Evolutionary conservation across 2,329 filamentous ascomycete genomes (phyloP).

Genomic region (Arthrobotrys entomopaga): DNA sequence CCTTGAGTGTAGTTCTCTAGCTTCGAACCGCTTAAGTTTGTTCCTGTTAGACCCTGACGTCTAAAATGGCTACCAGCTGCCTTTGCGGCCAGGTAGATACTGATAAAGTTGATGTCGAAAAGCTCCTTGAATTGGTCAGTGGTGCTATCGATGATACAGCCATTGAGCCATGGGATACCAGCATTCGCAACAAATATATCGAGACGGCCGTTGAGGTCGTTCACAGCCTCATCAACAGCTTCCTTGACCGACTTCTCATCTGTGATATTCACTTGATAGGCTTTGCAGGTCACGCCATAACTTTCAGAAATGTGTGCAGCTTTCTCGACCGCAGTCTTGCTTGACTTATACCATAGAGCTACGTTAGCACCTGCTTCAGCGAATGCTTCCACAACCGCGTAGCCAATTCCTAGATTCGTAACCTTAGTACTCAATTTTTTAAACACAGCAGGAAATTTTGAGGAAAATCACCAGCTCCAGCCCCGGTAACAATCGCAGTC

Average conservation of each 20-base stretch:
- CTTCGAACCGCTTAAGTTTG: constrained; percentile 62
- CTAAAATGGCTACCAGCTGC: constrained; percentile 77
- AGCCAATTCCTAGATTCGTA: constrained; percentile 69
- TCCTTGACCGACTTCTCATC: constrained; percentile 67
- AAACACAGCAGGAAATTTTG: neutral
- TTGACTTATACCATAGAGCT: constrained; percentile 77
- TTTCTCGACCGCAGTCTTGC: constrained; percentile 72
- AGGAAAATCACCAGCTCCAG: constrained; percentile 12
- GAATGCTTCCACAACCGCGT: constrained; percentile 71
- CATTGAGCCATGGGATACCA: constrained; percentile 72
- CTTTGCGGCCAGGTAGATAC: constrained; percentile 79
- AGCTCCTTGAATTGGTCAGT: constrained; percentile 65
- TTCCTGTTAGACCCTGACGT: constrained; percentile 64
- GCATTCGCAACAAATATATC: constrained; percentile 84
- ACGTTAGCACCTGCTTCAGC: constrained; percentile 79
- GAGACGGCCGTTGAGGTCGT: constrained; percentile 77
- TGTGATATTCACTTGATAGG: constrained; percentile 72
- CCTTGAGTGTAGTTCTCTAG: constrained; percentile 72
- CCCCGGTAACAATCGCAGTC: constrained; percentile 33
- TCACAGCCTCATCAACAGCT: constrained; percentile 67
- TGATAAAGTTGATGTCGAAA: constrained; percentile 77
- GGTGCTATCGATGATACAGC: constrained; percentile 14
- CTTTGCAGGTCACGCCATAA: constrained; percentile 71
- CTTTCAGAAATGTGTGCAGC: constrained; percentile 72
- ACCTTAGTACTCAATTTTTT: neutral